Percentiles rank a stretch among this genome's conserved stretches.
Conservation (phyloP, 2,329 filamentous ascomycete genomes). For the Calonectria ilicicola region DNA sequence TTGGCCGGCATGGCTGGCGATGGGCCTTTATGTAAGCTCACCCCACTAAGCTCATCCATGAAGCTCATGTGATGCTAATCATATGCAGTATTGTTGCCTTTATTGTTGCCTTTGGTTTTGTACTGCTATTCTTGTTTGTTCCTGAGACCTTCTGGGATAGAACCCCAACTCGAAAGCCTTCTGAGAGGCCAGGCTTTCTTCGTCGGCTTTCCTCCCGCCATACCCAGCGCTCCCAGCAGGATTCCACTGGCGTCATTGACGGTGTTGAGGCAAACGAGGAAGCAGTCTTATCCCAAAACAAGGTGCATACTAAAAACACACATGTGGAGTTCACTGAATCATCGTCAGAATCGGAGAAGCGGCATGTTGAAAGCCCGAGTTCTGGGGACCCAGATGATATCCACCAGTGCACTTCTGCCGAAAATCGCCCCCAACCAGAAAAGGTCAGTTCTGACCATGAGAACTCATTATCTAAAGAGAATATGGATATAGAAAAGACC, state of each 20-base stretch:
- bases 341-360: not conserved
- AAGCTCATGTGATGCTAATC: not conserved
- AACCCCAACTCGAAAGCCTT: conserved; percentile 65
- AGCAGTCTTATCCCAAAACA: not conserved
- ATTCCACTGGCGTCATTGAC: not conserved
- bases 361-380: not conserved
- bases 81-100: conserved; percentile 80
- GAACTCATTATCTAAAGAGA: not conserved
- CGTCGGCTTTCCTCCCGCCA: conserved; percentile 60
- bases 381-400: not conserved
- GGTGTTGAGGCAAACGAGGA: conserved; percentile 15
- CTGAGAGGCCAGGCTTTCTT: conserved; percentile 59
- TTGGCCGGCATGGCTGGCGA: conserved; percentile 82
- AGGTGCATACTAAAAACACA: not conserved
- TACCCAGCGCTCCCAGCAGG: conserved; percentile 30
- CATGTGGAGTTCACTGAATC: not conserved
- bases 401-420: not conserved
- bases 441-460: not conserved
- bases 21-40: conserved; percentile 85
- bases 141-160: conserved; percentile 98
- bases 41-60: not conserved
- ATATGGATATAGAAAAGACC: conserved; percentile 57
- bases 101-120: conserved; percentile 76
- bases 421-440: not conserved
- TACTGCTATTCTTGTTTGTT: conserved; percentile 87